These are phyloP conservation scores for Botrytis deweyae DNA, from an alignment of 2,329 filamentous ascomycete genomes.

Conservation along the genomic window DNA sequence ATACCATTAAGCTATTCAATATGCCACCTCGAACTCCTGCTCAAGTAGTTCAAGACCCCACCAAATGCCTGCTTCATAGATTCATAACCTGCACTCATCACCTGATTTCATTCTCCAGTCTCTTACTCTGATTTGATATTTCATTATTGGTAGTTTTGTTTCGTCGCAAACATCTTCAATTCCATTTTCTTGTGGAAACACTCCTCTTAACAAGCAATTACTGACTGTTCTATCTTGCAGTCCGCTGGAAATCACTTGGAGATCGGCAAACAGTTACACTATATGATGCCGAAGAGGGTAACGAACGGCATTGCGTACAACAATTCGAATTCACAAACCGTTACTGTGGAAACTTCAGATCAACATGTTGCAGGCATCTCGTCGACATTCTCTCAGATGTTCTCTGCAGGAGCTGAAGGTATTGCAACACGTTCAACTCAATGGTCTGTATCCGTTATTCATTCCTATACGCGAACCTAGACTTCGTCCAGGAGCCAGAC, in stretches of 20 bases:
- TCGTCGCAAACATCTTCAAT: not conserved
- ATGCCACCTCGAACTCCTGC: not conserved
- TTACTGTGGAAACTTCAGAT: slow-evolving; percentile 7
- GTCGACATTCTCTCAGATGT: not conserved
- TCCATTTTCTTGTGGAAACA: not conserved
- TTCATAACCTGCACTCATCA: not conserved
- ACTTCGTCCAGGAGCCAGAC: not conserved
- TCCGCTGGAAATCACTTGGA: not conserved
- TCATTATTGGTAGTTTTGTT: not conserved
- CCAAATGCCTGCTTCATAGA: not conserved
- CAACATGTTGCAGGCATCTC: slow-evolving; percentile 3
- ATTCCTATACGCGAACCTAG: not conserved
- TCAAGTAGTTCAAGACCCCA: not conserved
- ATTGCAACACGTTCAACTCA: not conserved
- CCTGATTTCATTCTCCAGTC: not conserved
- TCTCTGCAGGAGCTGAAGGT: not conserved
- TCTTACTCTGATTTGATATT: not conserved
- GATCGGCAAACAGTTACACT: not conserved
- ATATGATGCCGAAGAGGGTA: not conserved
- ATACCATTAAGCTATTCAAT: not conserved
- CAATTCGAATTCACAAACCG: not conserved
- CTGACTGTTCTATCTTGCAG: not conserved
- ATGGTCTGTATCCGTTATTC: not conserved
- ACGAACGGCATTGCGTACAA: not conserved
- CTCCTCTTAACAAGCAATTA: not conserved